Conservation (phyloP, 352 stramenopile genomes). For the Globisporangium spiculum region DNA sequence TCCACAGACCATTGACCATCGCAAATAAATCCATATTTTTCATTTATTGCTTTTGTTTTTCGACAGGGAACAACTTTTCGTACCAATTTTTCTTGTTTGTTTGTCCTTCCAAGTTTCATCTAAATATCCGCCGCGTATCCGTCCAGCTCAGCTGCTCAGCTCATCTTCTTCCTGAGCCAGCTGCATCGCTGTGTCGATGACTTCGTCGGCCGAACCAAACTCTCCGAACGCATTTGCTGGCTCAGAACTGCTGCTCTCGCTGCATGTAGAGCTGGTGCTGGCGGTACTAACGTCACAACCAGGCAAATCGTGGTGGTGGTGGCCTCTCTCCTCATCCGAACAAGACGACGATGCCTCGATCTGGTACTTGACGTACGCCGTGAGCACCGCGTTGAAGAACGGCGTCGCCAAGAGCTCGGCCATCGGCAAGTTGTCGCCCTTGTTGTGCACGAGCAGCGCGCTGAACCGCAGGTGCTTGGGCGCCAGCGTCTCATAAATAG, state of each 20-base stretch:
- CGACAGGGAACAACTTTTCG: neutral
- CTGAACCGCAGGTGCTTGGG: conserved; percentile 52
- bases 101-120: neutral
- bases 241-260: conserved; percentile 4
- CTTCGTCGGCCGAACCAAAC: conserved; percentile 37
- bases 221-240: conserved; percentile 26
- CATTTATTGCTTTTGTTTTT: neutral
- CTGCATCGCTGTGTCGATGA: conserved; percentile 59
- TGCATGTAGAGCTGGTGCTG: conserved; percentile 8
- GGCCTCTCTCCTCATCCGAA: conserved; percentile 9
- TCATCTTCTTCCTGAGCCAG: conserved; percentile 67
- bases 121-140: neutral
- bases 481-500: conserved; percentile 65
- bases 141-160: conserved; percentile 17
- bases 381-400: conserved; percentile 65
- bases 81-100: neutral
- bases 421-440: conserved; percentile 63
- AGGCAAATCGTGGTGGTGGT: neutral
- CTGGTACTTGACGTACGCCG: conserved; percentile 58
- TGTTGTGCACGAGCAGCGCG: conserved; percentile 57
- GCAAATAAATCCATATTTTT: neutral
- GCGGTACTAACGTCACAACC: conserved; percentile 1
- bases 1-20: neutral
- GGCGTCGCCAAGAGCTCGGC: conserved; percentile 53
- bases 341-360: conserved; percentile 11